Percentiles rank a stretch among this genome's conserved stretches.
phyloP scores from a whole-genome alignment of 495 filamentous ascomycete species.

The Parmelia sp. region DNA sequence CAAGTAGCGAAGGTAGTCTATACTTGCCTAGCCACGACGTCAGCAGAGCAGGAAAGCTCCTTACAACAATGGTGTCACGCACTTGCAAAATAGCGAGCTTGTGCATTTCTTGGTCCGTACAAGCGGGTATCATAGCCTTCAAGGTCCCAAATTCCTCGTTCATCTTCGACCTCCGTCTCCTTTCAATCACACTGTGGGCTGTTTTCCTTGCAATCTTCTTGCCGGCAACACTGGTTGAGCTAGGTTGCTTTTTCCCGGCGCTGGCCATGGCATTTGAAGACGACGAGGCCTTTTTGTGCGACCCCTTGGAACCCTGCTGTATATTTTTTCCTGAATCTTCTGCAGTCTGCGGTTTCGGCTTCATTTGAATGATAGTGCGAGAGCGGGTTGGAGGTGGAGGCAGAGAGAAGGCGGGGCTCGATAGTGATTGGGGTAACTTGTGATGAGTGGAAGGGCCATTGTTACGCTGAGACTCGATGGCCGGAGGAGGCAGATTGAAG shows the following conservation, averaged over 20 bases:
- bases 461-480: constrained; percentile 43
- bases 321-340: constrained; percentile 24
- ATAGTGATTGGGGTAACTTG: constrained; percentile 50
- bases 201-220: constrained; percentile 94
- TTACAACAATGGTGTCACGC: constrained; percentile 23
- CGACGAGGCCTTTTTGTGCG: constrained; percentile 28
- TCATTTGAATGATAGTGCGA: constrained; percentile 98
- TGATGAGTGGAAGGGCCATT: constrained; percentile 31
- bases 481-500: constrained; percentile 82
- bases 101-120: constrained; percentile 88
- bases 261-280: constrained; percentile 16
- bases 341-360: constrained; percentile 43
- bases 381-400: constrained; percentile 89
- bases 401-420: constrained; percentile 60
- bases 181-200: constrained; percentile 90
- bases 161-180: constrained; percentile 90
- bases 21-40: constrained; percentile 61
- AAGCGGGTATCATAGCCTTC: constrained; percentile 94
- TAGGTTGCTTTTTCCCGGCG: constrained; percentile 54
- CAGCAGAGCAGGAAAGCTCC: not conserved
- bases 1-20: constrained; percentile 93
- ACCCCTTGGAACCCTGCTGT: constrained; percentile 13
- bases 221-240: constrained; percentile 69
- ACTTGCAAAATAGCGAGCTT: constrained; percentile 96
- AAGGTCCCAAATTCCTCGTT: constrained; percentile 95